These are phyloP conservation scores for Anisogramma anomala DNA, from an alignment of 2,329 filamentous ascomycete genomes.

Conservation along the genomic window DNA sequence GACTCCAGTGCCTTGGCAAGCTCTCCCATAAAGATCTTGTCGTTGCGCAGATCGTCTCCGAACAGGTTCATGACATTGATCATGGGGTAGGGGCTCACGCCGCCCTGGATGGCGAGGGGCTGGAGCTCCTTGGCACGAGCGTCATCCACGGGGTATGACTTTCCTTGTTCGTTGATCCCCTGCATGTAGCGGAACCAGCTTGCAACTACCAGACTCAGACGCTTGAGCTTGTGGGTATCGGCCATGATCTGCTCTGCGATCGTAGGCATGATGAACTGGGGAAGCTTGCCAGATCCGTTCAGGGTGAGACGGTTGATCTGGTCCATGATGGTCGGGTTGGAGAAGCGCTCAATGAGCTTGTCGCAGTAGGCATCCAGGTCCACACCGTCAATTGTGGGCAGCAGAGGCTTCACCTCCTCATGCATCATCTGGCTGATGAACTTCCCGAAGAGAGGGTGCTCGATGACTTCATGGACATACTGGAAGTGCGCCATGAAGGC, in stretches of 20 bases:
- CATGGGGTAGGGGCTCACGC: constrained; percentile 29
- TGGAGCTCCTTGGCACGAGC: constrained; percentile 37
- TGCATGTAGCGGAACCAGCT: constrained; percentile 41
- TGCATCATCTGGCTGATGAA: constrained; percentile 45
- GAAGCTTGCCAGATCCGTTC: constrained; percentile 42
- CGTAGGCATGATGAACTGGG: constrained; percentile 38
- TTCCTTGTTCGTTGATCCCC: constrained; percentile 37
- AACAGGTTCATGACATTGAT: constrained; percentile 36
- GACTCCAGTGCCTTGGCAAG: constrained; percentile 35
- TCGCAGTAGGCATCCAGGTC: constrained; percentile 40
- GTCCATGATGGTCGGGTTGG: constrained; percentile 45
- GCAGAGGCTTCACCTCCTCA: constrained; percentile 39
- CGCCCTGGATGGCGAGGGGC: constrained; percentile 32
- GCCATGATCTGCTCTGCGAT: constrained; percentile 33
- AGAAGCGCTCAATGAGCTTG: constrained; percentile 42
- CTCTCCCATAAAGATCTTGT: constrained; percentile 36
- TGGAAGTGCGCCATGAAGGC: constrained; percentile 40
- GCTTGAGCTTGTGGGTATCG: constrained; percentile 30
- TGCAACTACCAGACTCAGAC: constrained; percentile 36
- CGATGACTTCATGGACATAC: constrained; percentile 44
- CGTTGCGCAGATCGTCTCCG: constrained; percentile 37
- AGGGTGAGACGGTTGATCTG: constrained; percentile 40
- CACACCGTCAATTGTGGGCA: constrained; percentile 38
- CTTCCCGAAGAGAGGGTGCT: constrained; percentile 33
- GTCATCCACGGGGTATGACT: constrained; percentile 31